Base-by-base conservation (phyloP, 805 yeast species). In the Ogataea ganodermae region DNA sequence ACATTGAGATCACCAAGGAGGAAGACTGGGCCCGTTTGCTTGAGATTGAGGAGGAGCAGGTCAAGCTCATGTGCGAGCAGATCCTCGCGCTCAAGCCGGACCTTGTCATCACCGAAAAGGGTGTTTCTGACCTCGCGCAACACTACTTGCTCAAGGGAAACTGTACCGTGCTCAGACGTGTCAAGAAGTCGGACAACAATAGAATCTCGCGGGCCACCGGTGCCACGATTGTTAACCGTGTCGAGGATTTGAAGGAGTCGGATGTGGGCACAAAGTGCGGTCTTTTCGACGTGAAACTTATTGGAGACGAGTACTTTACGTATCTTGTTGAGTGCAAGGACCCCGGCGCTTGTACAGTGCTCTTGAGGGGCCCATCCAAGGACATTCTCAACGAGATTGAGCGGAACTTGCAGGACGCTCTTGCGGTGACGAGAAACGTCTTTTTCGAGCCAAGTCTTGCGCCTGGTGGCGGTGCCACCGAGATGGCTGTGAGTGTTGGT, bases 391-490 rank as follows among this genome's bases (percentile, higher is more conserved):
- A 90, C 69, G 99, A 94, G 76, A 83, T 94, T 61, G 99, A 94
- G 65, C 84, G 99, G 66, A 94, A 94, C 67, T 76, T 94, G 65
- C 97, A 94, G 66, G 99, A 94, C 70, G 99, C 99, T 37, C 87
- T 94, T 96, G 92, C 97, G 3, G 99, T 94, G 38, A 84, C 98
- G 16, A 82, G 97, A 68, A 94, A 94, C 64, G 97, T 94, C 28
- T 79, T 89, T 76, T 83, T 92, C 58, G 96, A 92, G 67, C 99
- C 99, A 44, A 81, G 91, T 35, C 78, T 94, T 63, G 79, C 96
- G 2, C 99, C 99, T 42, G 99, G 99, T 61, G 99, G 99, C 51
- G 99, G 99, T 60, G 99, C 99, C 44, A 92, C 97, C 23, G 99
- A 94, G 73, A 94, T 94, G 98, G 98, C 98, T 2, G 90, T 94